Evolutionary conservation across 345 rosid species (phyloP).

Genomic region (Tarenaya hassleriana): DNA sequence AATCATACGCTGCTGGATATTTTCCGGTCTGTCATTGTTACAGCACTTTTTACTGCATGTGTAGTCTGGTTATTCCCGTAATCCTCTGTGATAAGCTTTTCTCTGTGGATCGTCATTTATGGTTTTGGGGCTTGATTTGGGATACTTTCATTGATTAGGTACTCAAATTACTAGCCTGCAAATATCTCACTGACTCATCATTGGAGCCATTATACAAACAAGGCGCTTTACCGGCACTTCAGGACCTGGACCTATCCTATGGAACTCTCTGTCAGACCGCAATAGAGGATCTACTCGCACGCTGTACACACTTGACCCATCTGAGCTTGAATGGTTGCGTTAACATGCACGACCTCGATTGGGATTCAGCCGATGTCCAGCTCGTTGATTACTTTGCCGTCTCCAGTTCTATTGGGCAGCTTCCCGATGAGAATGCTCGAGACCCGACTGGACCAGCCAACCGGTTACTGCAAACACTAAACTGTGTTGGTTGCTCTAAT

Average conservation of each 20-base stretch:
- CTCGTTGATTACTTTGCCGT: constrained; percentile 32
- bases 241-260: constrained; percentile 88
- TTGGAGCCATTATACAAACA: constrained; percentile 88
- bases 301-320: constrained; percentile 86
- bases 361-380: constrained; percentile 55
- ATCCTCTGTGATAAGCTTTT: background rate
- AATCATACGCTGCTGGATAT: constrained; percentile 4
- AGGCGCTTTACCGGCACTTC: constrained; percentile 70
- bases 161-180: constrained; percentile 94
- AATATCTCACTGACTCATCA: constrained; percentile 77
- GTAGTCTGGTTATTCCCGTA: too few relatives aligned
- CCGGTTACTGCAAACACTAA: constrained; percentile 84
- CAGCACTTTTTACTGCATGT: constrained; percentile 7
- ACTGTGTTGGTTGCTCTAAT: constrained; percentile 88
- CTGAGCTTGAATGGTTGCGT: constrained; percentile 89
- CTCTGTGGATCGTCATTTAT: constrained; percentile 9
- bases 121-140: constrained; percentile 11
- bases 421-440: constrained; percentile 25
- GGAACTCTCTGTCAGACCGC: constrained; percentile 89
- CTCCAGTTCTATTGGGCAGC: constrained; percentile 20
- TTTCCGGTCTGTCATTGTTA: constrained; percentile 6
- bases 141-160: constrained; percentile 41
- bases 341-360: constrained; percentile 92
- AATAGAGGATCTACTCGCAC: constrained; percentile 90
- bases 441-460: constrained; percentile 44